Evolutionary conservation across 2,329 filamentous ascomycete species (phyloP).

Genomic region (Curvularia eragrostidis): DNA sequence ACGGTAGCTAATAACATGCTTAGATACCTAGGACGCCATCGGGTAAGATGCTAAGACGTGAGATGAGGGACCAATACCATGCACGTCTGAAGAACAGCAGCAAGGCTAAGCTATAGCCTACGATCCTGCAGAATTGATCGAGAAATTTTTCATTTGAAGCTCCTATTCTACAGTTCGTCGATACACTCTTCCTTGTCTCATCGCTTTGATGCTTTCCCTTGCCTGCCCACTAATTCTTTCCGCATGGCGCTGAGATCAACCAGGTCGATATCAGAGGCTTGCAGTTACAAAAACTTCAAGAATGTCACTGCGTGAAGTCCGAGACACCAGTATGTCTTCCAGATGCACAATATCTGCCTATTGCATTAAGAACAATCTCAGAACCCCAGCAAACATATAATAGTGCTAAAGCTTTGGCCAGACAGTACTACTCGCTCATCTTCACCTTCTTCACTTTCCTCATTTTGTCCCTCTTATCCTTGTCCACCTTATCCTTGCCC

Average conservation of each 20-base stretch:
- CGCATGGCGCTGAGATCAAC: not conserved
- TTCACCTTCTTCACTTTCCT: not conserved
- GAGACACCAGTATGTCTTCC: not conserved
- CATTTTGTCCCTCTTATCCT: no score
- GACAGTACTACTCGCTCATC: not conserved
- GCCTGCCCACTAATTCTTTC: not conserved
- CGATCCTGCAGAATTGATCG: not conserved
- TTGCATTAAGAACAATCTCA: not conserved
- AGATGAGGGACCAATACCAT: conserved; percentile 41
- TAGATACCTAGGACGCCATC: conserved; percentile 40
- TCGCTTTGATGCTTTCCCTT: not conserved
- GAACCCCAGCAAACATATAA: no score
- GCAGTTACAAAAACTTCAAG: no score
- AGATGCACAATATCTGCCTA: not conserved
- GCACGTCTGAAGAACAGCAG: conserved; percentile 27
- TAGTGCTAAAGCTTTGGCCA: not conserved
- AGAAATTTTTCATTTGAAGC: not conserved
- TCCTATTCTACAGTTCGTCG: no score
- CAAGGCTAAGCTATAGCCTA: conserved; percentile 28
- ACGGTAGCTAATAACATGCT: not conserved
- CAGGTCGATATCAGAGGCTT: no score
- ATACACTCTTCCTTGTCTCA: not conserved
- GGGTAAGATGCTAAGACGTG: conserved; percentile 40
- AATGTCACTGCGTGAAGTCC: not conserved
- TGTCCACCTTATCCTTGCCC: not conserved